Conservation (phyloP, 1,139 yeast genomes). For the Candida frijolesensis region DNA sequence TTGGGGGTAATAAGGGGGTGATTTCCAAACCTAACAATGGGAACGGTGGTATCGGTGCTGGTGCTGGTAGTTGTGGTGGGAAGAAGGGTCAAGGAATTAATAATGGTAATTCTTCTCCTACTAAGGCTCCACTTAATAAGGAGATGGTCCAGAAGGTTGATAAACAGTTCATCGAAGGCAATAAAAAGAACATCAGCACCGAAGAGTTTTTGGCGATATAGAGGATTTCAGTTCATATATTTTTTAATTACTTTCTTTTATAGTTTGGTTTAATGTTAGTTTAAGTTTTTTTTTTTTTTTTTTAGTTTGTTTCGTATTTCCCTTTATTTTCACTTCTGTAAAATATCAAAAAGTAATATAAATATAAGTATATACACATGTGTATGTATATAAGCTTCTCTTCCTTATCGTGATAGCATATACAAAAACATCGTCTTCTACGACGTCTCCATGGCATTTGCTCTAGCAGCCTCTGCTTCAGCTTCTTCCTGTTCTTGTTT, state of each 20-base stretch:
- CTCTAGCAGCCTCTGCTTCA: slow-evolving; percentile 3
- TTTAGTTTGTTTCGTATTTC: neutral
- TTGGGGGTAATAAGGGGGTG: slow-evolving; percentile 53
- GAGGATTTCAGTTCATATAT: neutral
- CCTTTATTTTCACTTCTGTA: slow-evolving; percentile 3
- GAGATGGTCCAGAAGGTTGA: slow-evolving; percentile 3
- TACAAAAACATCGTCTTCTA: neutral
- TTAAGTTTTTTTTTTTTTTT: neutral
- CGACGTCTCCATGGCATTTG: slow-evolving; percentile 1
- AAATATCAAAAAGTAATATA: neutral
- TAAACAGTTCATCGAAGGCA: slow-evolving; percentile 2
- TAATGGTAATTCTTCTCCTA: neutral
- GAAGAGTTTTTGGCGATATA: slow-evolving; percentile 4
- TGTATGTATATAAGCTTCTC: neutral
- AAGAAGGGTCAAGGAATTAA: neutral
- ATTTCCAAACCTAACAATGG: slow-evolving; percentile 30
- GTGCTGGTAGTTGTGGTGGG: neutral
- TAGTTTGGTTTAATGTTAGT: neutral
- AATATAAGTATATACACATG: neutral
- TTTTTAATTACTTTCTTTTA: neutral
- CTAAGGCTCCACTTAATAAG: neutral
- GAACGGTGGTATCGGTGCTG: neutral
- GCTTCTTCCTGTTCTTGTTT: slow-evolving; percentile 35
- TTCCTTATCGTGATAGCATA: no score
- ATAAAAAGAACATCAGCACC: neutral